Base-by-base conservation (phyloP, 2,329 filamentous ascomycete species). In the Fusarium buxicola region DNA sequence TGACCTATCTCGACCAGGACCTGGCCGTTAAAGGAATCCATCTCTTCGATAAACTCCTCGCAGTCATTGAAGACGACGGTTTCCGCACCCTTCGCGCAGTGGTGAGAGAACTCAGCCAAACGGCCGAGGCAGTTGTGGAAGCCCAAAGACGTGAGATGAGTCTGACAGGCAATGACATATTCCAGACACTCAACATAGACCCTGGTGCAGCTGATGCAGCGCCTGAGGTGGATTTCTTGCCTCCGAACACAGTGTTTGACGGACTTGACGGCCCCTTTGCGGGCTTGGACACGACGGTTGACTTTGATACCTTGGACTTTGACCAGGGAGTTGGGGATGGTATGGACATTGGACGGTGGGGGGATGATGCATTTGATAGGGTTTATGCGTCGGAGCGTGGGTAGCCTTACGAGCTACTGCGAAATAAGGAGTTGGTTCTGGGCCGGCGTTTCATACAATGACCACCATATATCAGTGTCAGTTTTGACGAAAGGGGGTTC, bases 41-140 rank as follows among this genome's bases (percentile, higher is more conserved):
- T 6, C 48, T 77, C 0, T 73, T 75, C 25, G 67, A 76, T 27
- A 66, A 65, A 12, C 58, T 70, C 2, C 57, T 70, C 4, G 52
- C 52, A 5, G 21, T 70, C 2, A n/a, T 68, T 8, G 55, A 70
- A 7, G 63, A 68, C 24, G 41, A 62, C 3, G 18, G 24, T 4
- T 71, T 70, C 18, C 41, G 48, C 7, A 47, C 49, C 0, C 15
- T 70, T 5, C 52, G 68, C 2, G 30, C 32, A 1, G 56, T 70
- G 0, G 41, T 70, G 1, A 60, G 57, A 1, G 68, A 71, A 16
- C 49, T 70, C 5, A 68, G 58, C 12, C 46, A 65, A n/a, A 61
- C 62, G 11, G 68, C 68, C 1, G 58, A 60, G 3, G 39, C 39
- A 3, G 66, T 68, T 2, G 54, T 71, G 4, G 54, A 52, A 7